Evolutionary conservation across 352 stramenopile species (phyloP), one percentile per base, ranked within the genome.

Genomic region (Phytopythium litorale): DNA sequence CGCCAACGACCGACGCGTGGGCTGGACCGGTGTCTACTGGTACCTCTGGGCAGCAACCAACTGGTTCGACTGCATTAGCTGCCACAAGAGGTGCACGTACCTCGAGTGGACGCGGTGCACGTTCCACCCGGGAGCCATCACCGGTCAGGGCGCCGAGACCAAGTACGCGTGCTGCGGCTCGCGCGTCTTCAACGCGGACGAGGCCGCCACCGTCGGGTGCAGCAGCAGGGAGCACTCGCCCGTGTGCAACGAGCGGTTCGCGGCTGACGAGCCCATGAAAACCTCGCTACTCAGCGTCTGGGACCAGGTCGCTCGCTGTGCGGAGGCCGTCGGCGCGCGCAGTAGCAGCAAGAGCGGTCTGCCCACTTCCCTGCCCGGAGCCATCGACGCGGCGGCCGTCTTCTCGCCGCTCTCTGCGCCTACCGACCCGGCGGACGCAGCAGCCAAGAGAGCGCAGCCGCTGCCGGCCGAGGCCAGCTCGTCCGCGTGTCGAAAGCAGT

Each of bases 1-100:
- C 3, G 64, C 73, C 7, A 63, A 67, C 12, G 65, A 81, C 25
- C 78, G 73, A 40, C 67, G 58, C 1, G 72, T 88, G 45, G 71
- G 68, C 4, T 97, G 87, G 87, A 76, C 65, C 21, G 74, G 66
- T 0, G 73, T 78, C 0, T 97, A 94, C 58, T 97, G 90, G 89
- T 82, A 85, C 51, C 51, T 96, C 6, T 97, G 84, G 88, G 85
- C 76, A 1, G 79, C 77, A 13, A 85, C 68, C 7, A 76, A 81
- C 30, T 67, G 62, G 30, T 87, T 92, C 28, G 52, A 59, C n/a
- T 96, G 85, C 58, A 62, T 25, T 13, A 60, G 65, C 9, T 94
- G 81, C 62, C 73, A 68, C 13, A 62, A 69, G 13, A 67, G 54
- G 28, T 87, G 67, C 45, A 76, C 65, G 30, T 67, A 87, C 5